Base-by-base conservation (phyloP, 345 rosid species). In the Syzygium grande region DNA sequence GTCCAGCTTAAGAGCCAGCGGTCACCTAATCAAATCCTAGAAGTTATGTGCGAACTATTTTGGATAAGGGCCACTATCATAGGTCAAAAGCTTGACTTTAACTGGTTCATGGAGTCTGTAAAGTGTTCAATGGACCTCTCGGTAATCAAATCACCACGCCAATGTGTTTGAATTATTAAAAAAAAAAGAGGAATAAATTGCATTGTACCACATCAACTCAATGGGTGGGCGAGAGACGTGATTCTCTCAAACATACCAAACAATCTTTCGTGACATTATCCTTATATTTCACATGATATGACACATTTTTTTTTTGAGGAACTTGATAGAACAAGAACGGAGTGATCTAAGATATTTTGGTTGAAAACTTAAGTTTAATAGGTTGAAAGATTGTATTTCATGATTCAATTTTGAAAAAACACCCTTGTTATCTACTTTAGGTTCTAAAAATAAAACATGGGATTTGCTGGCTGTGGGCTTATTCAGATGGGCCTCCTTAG, bases 151-250 rank as follows among this genome's bases (percentile, higher is more conserved):
- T 15, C 2, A 14, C 0, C 15, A 21, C 17, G 29, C 5, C 0
- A 1, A 63, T 29, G 41, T 10, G 3, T 38, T 63, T 1, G 1
- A 11, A 63, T 15, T 63, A 29, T 63, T 63, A 0, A 4, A 29
- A 61, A n/a, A n/a, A 61, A 63, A 14, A 7, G 5, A 43, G 38
- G 29, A 63, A n/a, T n/a, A n/a, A 63, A 13, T 63, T 63, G 5
- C 77, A 15, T 29, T 0, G 0, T 29, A 63, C 9, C 34, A 7
- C 19, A 7, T 63, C 0, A 2, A n/a, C 29, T n/a, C 19, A 63
- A n/a, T 7, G 38, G 38, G 19, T 29, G 73, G 17, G 27, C 3
- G 14, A 12, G 19, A 61, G 15, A n/a, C 7, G 19, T 6, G 73
- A n/a, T 61, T n/a, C 34, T 27, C 30, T 4, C 8, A 0, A 61